Evolutionary conservation across 1,284 basidiomycete species (phyloP).

Genomic region (Trichosporon sp.): DNA sequence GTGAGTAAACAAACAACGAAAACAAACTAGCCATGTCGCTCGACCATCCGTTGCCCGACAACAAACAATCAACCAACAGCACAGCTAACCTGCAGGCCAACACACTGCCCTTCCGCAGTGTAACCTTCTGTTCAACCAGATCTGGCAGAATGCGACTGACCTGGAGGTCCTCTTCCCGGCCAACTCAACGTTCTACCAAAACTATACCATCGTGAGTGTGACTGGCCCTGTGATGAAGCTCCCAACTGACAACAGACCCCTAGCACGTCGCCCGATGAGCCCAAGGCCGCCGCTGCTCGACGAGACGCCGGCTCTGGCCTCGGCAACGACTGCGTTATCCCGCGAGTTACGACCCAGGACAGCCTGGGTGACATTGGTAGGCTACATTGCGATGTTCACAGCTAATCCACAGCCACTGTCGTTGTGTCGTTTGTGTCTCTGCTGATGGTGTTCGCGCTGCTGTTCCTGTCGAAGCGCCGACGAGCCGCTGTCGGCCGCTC

Average conservation of each 20-base stretch:
- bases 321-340: constrained; percentile 48
- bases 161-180: constrained; percentile 47
- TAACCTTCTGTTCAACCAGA: constrained; percentile 58
- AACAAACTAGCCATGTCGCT: neutral
- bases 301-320: constrained; percentile 45
- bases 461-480: constrained; percentile 36
- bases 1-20: constrained; percentile 18
- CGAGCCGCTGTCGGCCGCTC: constrained; percentile 51
- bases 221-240: neutral
- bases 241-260: constrained; percentile 26
- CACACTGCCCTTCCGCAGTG: constrained; percentile 56
- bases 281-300: constrained; percentile 39
- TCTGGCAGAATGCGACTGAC: constrained; percentile 39
- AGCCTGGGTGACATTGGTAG: constrained; percentile 52
- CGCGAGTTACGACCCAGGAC: constrained; percentile 42
- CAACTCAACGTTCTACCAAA: constrained; percentile 38
- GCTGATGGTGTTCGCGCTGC: constrained; percentile 37
- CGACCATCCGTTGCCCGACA: neutral
- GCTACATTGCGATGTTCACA: constrained; percentile 19
- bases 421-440: constrained; percentile 46
- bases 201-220: constrained; percentile 44
- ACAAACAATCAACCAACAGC: neutral
- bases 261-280: constrained; percentile 37
- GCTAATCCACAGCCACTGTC: constrained; percentile 41
- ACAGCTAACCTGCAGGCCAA: constrained; percentile 36